Conservation (phyloP, 495 filamentous ascomycete species). For the Aspergillus biplanus region DNA sequence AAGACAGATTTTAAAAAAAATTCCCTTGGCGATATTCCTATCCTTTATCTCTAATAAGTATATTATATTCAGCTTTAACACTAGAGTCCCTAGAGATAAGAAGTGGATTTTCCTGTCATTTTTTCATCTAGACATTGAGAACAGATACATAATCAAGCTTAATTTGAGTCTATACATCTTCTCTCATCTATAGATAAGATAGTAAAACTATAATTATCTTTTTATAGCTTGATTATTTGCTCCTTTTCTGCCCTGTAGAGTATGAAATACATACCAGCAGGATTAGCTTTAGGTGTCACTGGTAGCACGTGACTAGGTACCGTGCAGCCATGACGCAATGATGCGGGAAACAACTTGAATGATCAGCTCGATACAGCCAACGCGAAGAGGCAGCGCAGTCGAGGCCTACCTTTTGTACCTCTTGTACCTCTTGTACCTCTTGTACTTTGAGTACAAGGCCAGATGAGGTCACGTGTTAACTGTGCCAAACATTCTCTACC, state of each 20-base stretch:
- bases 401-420: constrained; percentile 15
- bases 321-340: constrained; percentile 44
- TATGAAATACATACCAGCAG: too few relatives aligned
- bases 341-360: constrained; percentile 23
- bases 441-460: too few relatives aligned
- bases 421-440: not conserved
- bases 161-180: not conserved
- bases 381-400: constrained; percentile 22
- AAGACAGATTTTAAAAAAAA: too few relatives aligned
- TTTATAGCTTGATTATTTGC: not conserved
- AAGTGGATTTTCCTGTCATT: too few relatives aligned
- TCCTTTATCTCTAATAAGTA: too few relatives aligned
- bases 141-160: too few relatives aligned
- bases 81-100: too few relatives aligned
- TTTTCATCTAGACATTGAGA: too few relatives aligned
- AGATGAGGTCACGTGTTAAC: not conserved
- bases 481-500: not conserved
- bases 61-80: too few relatives aligned
- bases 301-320: constrained; percentile 37
- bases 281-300: too few relatives aligned
- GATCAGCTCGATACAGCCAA: constrained; percentile 38
- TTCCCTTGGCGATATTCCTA: too few relatives aligned
- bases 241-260: too few relatives aligned
- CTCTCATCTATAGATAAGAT: not conserved
- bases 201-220: not conserved